These are phyloP conservation scores for Otatea glauca DNA, from an alignment of 176 grass and related monocot genomes.

Conservation along the genomic window DNA sequence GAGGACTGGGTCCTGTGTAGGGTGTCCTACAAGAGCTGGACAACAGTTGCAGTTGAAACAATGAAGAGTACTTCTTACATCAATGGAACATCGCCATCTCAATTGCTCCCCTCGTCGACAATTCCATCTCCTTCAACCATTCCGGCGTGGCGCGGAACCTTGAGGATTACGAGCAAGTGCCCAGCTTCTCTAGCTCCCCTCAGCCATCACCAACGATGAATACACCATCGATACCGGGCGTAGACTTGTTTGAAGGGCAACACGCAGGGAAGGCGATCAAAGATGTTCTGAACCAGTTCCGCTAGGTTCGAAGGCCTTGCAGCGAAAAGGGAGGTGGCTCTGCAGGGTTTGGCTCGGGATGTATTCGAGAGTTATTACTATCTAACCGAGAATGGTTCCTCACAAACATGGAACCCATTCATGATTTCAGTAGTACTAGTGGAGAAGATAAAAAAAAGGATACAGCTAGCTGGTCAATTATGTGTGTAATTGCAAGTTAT, in stretches of 20 bases:
- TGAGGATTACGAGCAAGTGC: constrained; percentile 62
- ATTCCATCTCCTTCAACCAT: constrained; percentile 66
- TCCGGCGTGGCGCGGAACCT: not conserved
- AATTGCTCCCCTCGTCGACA: constrained; percentile 69
- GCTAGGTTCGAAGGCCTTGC: constrained; percentile 57
- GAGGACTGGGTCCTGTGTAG: constrained; percentile 94
- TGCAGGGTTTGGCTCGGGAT: constrained; percentile 55
- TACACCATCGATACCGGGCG: not conserved
- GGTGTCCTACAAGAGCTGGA: constrained; percentile 79
- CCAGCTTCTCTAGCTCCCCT: constrained; percentile 81
- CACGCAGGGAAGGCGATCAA: constrained; percentile 48
- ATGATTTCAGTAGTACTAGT: constrained; percentile 12
- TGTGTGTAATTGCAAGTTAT: constrained; percentile 2
- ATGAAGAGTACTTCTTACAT: constrained; percentile 39
- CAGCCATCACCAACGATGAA: constrained; percentile 39
- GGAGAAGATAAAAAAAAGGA: not conserved
- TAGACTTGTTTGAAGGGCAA: constrained; percentile 37
- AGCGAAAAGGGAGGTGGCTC: constrained; percentile 62
- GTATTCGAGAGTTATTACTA: constrained; percentile 57
- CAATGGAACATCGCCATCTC: not conserved
- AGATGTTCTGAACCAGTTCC: constrained; percentile 59
- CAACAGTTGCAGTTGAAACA: constrained; percentile 41
- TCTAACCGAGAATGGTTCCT: constrained; percentile 61
- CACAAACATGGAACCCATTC: constrained; percentile 79
- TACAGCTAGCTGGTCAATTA: not conserved